phyloP scores from a whole-genome alignment of 345 rosid genomes.

The Clausena lansium region DNA sequence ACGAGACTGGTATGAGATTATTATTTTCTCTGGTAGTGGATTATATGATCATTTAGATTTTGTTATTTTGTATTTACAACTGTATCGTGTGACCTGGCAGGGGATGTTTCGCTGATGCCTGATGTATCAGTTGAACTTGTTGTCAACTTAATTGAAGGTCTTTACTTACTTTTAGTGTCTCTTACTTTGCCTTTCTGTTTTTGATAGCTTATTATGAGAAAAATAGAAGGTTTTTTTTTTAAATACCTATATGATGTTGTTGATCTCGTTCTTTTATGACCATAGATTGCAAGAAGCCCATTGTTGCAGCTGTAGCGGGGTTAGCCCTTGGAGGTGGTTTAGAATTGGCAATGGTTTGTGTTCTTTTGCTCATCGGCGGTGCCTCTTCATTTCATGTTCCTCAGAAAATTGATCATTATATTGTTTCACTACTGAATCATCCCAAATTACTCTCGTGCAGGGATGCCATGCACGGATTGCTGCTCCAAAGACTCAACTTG shows the following conservation, averaged over 20 bases:
- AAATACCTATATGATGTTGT: not conserved
- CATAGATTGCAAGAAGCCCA: conserved; percentile 81
- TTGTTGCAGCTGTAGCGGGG: conserved; percentile 97
- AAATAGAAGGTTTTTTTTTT: not conserved
- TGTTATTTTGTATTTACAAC: not conserved
- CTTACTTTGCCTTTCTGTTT: not conserved
- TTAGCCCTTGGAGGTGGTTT: conserved; percentile 98
- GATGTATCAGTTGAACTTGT: conserved; percentile 81
- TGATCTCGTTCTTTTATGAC: conserved; percentile 22
- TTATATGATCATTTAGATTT: not conserved
- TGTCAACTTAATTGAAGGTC: conserved; percentile 80
- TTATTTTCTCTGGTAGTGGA: not conserved
- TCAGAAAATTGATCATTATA: not conserved
- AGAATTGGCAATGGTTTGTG: conserved; percentile 81
- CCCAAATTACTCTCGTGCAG: conserved; percentile 30
- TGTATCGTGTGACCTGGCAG: conserved; percentile 38
- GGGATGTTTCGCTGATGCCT: conserved; percentile 70
- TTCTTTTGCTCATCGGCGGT: conserved; percentile 2
- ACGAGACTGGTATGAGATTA: conserved; percentile 53
- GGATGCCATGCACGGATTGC: conserved; percentile 93
- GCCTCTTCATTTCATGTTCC: not conserved
- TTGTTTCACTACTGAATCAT: conserved; percentile 6
- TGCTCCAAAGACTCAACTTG: conserved; percentile 74
- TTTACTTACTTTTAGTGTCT: conserved; percentile 5
- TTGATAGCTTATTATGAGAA: too few relatives aligned